Conservation (phyloP, 75 land plant genomes). For the Picea glauca region DNA sequence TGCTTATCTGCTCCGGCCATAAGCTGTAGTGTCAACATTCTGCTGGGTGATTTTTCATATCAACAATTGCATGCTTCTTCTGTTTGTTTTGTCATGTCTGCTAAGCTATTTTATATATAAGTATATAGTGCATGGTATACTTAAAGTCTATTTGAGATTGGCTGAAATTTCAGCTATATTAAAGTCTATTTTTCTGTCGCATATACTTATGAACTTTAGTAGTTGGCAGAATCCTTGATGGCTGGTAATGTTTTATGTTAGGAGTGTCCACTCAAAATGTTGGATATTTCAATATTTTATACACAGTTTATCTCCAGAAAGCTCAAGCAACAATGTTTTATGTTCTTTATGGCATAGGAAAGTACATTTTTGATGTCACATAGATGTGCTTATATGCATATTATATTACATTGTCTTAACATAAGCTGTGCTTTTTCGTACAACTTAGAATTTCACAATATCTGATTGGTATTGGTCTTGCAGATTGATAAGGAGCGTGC, state of each 20-base stretch:
- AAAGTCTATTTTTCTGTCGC: neutral
- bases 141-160: neutral
- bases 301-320: no score
- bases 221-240: no score
- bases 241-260: neutral
- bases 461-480: constrained; percentile 2
- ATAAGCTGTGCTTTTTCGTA: neutral
- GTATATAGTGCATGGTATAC: neutral
- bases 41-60: neutral
- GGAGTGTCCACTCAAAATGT: no score
- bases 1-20: neutral
- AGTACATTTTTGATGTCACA: neutral
- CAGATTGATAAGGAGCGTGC: constrained; percentile 77
- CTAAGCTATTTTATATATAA: neutral
- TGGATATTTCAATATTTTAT: no score
- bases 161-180: no score
- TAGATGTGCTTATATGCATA: constrained; percentile 9
- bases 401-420: neutral
- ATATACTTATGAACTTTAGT: no score
- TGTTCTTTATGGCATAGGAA: neutral
- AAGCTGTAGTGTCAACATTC: no score
- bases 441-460: neutral
- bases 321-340: neutral
- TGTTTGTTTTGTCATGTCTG: neutral
- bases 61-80: neutral